Base-by-base conservation (phyloP, 441 rosid genomes). In the Arabidopsis lyrata region DNA sequence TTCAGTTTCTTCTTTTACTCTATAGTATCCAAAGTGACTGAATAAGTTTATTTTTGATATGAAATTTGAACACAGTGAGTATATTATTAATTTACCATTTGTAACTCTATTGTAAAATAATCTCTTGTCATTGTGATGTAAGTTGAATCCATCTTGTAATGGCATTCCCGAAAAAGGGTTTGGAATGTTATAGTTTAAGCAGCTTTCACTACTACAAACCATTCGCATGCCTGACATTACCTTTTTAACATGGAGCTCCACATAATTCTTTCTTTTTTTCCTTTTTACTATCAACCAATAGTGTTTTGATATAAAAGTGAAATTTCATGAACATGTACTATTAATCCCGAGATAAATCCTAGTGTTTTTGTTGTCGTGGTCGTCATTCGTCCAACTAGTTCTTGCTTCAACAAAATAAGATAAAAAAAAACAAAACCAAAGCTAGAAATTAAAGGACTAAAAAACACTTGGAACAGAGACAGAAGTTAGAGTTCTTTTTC, bases 181-280 rank as follows among this genome's bases (percentile, higher is more conserved):
- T 20, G 59, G 41, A n/a, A 16, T 50, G 22, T 35, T 14, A 16
- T 22, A 39, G 60, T 48, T 39, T 5, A 44, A 24, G 64, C 70
- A 75, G 79, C 79, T 75, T 75, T 75, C 74, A 75, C 64, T 68
- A 52, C 9, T 32, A 34, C 7, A 15, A 15, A 27, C 49, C 42
- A 63, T 69, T 74, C 60, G 79, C 79, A 53, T 76, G 79, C 74
- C 65, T 76, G 73, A 69, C 53, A 52, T 62, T 62, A 63, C 60
- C 75, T 76, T 76, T 76, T 70, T n/a, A 54, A 63, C 79, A 68
- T 61, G 59, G 70, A 68, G 54, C 39, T 69, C 69, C 69, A 55
- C 44, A 47, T 55, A 1, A 27, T 56, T 57, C 13, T 4, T 27
- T 47, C 5, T 53, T 47, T 63, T 63, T 66, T 54, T 13, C 38